Evolutionary conservation across 208 protist genomes (phyloP), one percentile per base, ranked within the genome.

Genomic region (Spironucleus salmonicida): DNA sequence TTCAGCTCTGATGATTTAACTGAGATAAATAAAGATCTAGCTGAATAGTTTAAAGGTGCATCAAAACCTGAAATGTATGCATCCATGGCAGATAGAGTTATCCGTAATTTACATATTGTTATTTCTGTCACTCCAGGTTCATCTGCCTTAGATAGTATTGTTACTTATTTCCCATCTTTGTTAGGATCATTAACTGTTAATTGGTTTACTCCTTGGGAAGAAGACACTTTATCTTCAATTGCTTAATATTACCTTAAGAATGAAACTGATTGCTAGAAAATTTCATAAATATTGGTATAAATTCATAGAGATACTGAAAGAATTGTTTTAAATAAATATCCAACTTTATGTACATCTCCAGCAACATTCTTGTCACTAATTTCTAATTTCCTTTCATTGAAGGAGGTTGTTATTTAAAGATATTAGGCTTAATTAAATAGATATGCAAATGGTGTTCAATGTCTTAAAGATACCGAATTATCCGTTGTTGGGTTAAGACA

Each of bases 131-230:
- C 90, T 1, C 93, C 94, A 13, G 82, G 94, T 30, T 91, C 92
- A 78, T 91, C 95, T 79, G 77, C 85, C 1, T 97, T 98, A 86
- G 86, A 92, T 40, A 89, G 80, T 41, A 85, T 93, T 38, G 87
- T 98, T 19, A 88, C 93, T 76, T 95, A 94, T 88, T 98, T 97
- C 83, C 94, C 93, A 2, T 92, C 94, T 1, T 82, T 98, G 4
- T 91, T 98, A 57, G 96, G 93, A 80, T 97, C 93, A 85, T 95
- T 92, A 80, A 96, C 93, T 0, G 96, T 98, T 79, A 94, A 98
- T 81, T 98, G 93, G 93, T 98, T 98, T 82, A 86, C 87, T 23
- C 88, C 89, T 59, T 98, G 93, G 93, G 92, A 93, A 35, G 82
- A 86, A 40, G 88, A 96, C 76, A 93, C 94, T 26, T 85, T 98